Base-by-base conservation (phyloP, 805 yeast genomes). In the Lachancea dasiensis region DNA sequence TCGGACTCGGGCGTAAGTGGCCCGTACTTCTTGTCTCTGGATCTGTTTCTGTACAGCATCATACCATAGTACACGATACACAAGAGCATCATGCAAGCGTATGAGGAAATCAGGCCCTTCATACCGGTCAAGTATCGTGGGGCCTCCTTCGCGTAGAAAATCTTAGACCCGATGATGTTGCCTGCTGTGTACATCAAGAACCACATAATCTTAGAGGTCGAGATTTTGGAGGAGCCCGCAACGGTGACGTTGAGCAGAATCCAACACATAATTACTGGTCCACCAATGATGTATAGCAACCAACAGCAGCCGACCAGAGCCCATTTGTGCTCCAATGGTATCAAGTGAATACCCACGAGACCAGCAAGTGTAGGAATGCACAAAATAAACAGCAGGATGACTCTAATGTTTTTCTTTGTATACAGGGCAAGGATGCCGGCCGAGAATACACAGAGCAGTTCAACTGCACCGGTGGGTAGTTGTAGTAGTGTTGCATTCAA, bases 201-300 rank as follows among this genome's bases (percentile, higher is more conserved):
- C 51, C 51, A 47, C 44, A 47, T 40, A 11, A 44, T 47, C 25
- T 43, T 47, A 13, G 39, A 40, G 9, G 46, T 41, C 9, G 49
- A 43, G 8, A 45, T 35, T 28, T 47, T 47, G 22, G 51, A 47
- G 7, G 51, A 47, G 5, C 51, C 51, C 9, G 51, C 51, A 11
- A 44, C 34, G 2, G 51, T 47, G 17, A 43, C 51, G 25, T 47
- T 47, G 26, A 47, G 39, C 34, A 47, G 24, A 26, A 47, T 32
- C 51, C 51, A 47, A 22, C 49, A 45, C 51, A 47, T 47, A 23
- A 47, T 47, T 25, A 47, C 51, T 17, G 51, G 51, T 1, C 51
- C 51, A 21, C 51, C 51, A 27, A 47, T 43, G 24, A 47, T 47
- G 45, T 47, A 47, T 19, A 47, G 29, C 23, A 47, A 32, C 51